These are phyloP conservation scores for Herpotrichia juniperi DNA, from an alignment of 2,329 filamentous ascomycete genomes.

Conservation along the genomic window DNA sequence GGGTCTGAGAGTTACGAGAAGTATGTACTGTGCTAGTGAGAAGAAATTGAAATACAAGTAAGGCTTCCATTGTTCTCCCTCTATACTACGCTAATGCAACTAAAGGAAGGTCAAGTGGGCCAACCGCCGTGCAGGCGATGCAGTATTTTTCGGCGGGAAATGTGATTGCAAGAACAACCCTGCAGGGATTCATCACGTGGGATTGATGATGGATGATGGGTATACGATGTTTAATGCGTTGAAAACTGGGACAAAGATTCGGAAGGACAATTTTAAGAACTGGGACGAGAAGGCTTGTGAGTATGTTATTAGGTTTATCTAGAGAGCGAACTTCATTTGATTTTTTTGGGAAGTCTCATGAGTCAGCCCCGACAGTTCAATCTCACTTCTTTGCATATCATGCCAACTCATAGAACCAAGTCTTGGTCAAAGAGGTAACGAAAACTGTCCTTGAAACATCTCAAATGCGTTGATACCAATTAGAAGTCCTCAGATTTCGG, in stretches of 20 bases:
- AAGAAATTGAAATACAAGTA: slow-evolving; percentile 28
- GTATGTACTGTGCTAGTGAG: slow-evolving; percentile 29
- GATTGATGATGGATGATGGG: slow-evolving; percentile 26
- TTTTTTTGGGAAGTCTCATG: no score
- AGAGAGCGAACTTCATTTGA: not conserved
- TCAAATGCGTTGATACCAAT: no score
- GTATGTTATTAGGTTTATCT: slow-evolving; percentile 24
- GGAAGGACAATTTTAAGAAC: slow-evolving; percentile 27
- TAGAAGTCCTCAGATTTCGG: no score
- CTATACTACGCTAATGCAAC: slow-evolving; percentile 1
- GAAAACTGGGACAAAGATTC: slow-evolving; percentile 28
- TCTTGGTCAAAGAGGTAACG: no score
- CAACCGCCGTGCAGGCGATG: slow-evolving; percentile 25
- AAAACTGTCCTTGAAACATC: no score
- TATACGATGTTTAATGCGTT: slow-evolving; percentile 28
- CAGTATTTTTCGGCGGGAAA: slow-evolving; percentile 27
- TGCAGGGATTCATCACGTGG: slow-evolving; percentile 26
- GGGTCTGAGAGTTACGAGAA: slow-evolving; percentile 26
- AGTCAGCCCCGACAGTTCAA: no score
- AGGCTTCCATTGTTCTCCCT: not conserved
- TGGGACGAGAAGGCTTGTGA: slow-evolving; percentile 25
- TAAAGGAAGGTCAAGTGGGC: slow-evolving; percentile 25
- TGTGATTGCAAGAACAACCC: slow-evolving; percentile 25
- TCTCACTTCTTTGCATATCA: no score
- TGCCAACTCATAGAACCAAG: no score